These are phyloP conservation scores for Persicaria tinctoria DNA, from an alignment of 148 eudicot genomes.

Conservation along the genomic window DNA sequence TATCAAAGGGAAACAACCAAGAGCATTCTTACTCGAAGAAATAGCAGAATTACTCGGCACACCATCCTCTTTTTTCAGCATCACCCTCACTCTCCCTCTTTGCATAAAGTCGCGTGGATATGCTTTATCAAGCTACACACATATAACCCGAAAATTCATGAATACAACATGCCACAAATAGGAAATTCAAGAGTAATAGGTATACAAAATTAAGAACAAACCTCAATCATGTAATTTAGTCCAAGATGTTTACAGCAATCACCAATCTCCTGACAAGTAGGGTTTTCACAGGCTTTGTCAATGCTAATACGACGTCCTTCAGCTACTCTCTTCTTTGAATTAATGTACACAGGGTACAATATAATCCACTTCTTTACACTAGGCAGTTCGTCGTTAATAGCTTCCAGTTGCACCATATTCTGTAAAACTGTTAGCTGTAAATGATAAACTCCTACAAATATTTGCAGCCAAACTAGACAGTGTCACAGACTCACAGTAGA, in stretches of 20 bases:
- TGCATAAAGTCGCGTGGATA: slow-evolving; percentile 90
- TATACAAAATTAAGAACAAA: slow-evolving; percentile 9
- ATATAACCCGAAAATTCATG: background rate
- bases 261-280: slow-evolving; percentile 59
- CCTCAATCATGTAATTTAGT: slow-evolving; percentile 65
- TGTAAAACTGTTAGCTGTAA: background rate
- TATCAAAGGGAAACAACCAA: background rate
- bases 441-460: background rate
- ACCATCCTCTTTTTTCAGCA: slow-evolving; percentile 73
- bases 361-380: slow-evolving; percentile 67
- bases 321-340: slow-evolving; percentile 72
- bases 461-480: background rate
- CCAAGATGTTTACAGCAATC: slow-evolving; percentile 65
- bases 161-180: background rate
- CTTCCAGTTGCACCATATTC: slow-evolving; percentile 7
- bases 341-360: slow-evolving; percentile 67
- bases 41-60: slow-evolving; percentile 55
- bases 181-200: background rate
- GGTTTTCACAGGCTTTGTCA: slow-evolving; percentile 78
- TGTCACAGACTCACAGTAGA: background rate
- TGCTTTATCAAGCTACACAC: slow-evolving; percentile 59
- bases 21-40: slow-evolving; percentile 50
- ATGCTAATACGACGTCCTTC: slow-evolving; percentile 65
- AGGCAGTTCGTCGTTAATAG: slow-evolving; percentile 43
- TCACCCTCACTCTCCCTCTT: slow-evolving; percentile 75